Percentiles rank a stretch among this genome's conserved stretches.
phyloP scores from a whole-genome alignment of 768 basidiomycete genomes.

The Artomyces pyxidatus region DNA sequence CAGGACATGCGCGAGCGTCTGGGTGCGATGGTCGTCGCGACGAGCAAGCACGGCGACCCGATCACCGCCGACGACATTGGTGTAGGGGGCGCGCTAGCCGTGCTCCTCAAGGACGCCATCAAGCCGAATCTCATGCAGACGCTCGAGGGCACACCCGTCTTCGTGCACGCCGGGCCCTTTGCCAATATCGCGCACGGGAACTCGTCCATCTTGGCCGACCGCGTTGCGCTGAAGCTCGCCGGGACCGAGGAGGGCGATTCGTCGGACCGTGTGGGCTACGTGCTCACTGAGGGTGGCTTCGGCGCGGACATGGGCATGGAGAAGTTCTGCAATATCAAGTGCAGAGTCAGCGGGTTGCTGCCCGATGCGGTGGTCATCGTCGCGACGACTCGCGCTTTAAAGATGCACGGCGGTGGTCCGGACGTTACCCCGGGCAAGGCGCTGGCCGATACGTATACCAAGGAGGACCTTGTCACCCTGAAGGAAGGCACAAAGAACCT shows the following conservation, averaged over 20 bases:
- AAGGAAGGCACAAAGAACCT: conserved; percentile 91
- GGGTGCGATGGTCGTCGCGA: conserved; percentile 95
- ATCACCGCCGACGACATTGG: conserved; percentile 97
- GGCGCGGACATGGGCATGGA: conserved; percentile 99
- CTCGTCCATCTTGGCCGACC: conserved; percentile 97
- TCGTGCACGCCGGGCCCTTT: conserved; percentile 98
- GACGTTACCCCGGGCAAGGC: conserved; percentile 95
- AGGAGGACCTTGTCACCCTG: conserved; percentile 85
- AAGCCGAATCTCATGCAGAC: conserved; percentile 99
- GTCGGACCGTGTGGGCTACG: conserved; percentile 78
- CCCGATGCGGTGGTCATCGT: conserved; percentile 96
- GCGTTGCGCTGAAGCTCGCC: conserved; percentile 92
- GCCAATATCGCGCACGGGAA: conserved; percentile 99
- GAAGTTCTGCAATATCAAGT: conserved; percentile 99
- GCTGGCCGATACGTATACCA: conserved; percentile 87
- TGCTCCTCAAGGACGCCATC: conserved; percentile 97
- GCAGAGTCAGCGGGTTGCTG: conserved; percentile 82
- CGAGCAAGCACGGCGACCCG: conserved; percentile 83
- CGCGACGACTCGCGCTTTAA: conserved; percentile 93
- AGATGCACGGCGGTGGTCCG: conserved; percentile 99
- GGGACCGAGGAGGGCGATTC: conserved; percentile 90
- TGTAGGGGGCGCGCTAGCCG: conserved; percentile 89
- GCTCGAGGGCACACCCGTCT: conserved; percentile 94
- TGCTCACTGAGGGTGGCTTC: conserved; percentile 97
- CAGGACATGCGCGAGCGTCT: conserved; percentile 89